These are phyloP conservation scores for Umbelopsis vinacea DNA, from an alignment of 192 early-diverging fungal genomes.

Conservation along the genomic window DNA sequence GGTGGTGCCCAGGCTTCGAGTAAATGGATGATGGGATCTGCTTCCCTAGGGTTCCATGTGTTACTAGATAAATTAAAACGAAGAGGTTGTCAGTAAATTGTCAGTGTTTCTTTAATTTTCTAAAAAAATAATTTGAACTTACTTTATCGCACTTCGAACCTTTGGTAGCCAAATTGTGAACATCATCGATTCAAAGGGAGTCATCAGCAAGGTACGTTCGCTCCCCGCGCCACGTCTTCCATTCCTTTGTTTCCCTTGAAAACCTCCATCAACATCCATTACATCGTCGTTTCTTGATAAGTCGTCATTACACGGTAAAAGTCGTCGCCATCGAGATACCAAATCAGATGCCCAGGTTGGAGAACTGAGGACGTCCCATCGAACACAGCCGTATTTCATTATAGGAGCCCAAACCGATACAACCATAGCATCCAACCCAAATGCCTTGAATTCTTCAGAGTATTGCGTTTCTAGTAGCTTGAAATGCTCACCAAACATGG, in stretches of 20 bases:
- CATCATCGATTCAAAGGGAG: slow-evolving; percentile 79
- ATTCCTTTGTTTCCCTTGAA: neutral
- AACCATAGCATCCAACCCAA: slow-evolving; percentile 69
- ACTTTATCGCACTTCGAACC: slow-evolving; percentile 80
- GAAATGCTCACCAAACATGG: slow-evolving; percentile 55
- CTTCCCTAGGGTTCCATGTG: slow-evolving; percentile 67
- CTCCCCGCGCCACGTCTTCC: neutral
- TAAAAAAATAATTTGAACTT: too few species aligned
- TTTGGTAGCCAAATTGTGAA: slow-evolving; percentile 79
- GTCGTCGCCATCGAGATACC: slow-evolving; percentile 60
- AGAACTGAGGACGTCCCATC: slow-evolving; percentile 71
- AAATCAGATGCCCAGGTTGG: slow-evolving; percentile 55
- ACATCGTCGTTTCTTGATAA: slow-evolving; percentile 32
- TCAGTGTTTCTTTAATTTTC: too few species aligned
- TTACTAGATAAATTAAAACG: slow-evolving; percentile 54
- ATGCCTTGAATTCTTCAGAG: slow-evolving; percentile 56
- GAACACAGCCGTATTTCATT: slow-evolving; percentile 43
- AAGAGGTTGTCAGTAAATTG: neutral
- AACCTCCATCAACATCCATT: slow-evolving; percentile 28
- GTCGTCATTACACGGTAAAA: slow-evolving; percentile 54
- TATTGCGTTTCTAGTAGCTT: slow-evolving; percentile 59
- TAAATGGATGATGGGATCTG: slow-evolving; percentile 68
- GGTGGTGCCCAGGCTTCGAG: slow-evolving; percentile 72
- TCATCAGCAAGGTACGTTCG: slow-evolving; percentile 50
- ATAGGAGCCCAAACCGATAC: slow-evolving; percentile 61